Base-by-base conservation (phyloP, 1,284 basidiomycete genomes). In the Sanghuangporus weigelae region DNA sequence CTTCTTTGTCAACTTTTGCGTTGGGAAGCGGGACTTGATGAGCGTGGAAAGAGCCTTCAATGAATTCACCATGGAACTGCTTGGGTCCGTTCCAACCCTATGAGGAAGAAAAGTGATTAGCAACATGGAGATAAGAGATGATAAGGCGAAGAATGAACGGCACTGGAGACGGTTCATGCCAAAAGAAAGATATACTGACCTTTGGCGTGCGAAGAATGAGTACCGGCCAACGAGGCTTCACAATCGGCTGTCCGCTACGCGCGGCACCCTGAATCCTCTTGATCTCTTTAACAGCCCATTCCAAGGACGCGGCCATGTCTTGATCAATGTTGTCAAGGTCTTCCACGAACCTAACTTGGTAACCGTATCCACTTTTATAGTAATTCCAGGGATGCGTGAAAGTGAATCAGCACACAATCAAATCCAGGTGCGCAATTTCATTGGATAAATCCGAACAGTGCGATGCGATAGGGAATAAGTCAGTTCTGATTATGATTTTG, bases 141-240 rank as follows among this genome's bases (percentile, higher is more conserved):
- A 44, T 57, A 40, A 38, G 36, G 54, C 16, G 42, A 50, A 54
- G 21, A 35, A 54, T 14, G 19, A 23, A 54, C 11, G 12, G 31
- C 31, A 54, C 12, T n/a, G 19, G 36, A 44, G 21, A 36, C 16
- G 40, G 39, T 38, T 7, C 53, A 38, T 31, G 19, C 23, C 35
- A 14, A 23, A 48, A 36, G 46, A 7, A 54, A 21, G 10, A 12
- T 40, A 51, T 39, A 63, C 71, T 64, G 57, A 77, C 81, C 73
- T 95, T 95, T 8, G 92, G 92, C 1, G 91, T 91, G 51, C 92
- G 84, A 60, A 95, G 78, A 70, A 95, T 84, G 67, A 95, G 78
- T 71, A 95, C 82, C 3, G 93, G 93, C 91, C 91, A 95, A 54
- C 91, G 82, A 16, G 93, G 92, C 76, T 95, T 95, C 50, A 85